Percentiles rank a stretch among this genome's conserved stretches.
phyloP scores from a whole-genome alignment of 2,329 filamentous ascomycete genomes.

The Colletotrichum graminicola region DNA sequence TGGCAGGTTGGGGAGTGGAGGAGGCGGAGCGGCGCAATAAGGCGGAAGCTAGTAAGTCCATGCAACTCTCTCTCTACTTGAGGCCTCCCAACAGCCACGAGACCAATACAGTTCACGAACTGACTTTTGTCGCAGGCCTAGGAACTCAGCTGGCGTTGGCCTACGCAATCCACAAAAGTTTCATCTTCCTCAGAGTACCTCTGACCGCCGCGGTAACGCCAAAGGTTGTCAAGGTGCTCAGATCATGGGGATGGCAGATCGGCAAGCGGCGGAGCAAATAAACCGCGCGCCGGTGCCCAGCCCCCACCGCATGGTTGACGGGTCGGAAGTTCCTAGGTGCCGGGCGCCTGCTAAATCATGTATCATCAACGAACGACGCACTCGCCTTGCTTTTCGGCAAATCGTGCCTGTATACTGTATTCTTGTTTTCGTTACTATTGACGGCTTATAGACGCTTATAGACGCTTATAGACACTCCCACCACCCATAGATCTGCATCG shows the following conservation, averaged over 20 bases:
- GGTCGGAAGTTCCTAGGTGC: slow-evolving; percentile 19
- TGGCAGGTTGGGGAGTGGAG: slow-evolving; percentile 71
- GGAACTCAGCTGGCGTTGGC: slow-evolving; percentile 90
- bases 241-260: slow-evolving; percentile 94
- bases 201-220: slow-evolving; percentile 91
- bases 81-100: slow-evolving; percentile 6
- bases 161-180: slow-evolving; percentile 97
- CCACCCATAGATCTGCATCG: slow-evolving; percentile 34
- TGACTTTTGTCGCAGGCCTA: slow-evolving; percentile 59
- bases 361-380: slow-evolving; percentile 24
- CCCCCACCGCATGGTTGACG: slow-evolving; percentile 14
- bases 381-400: slow-evolving; percentile 23
- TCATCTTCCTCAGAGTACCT: slow-evolving; percentile 96
- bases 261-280: slow-evolving; percentile 68
- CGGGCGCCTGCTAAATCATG: slow-evolving; percentile 20
- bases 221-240: slow-evolving; percentile 90
- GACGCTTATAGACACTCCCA: slow-evolving; percentile 37
- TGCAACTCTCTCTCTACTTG: slow-evolving; percentile 1
- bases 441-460: slow-evolving; percentile 37
- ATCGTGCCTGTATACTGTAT: slow-evolving; percentile 8
- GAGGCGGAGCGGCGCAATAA: slow-evolving; percentile 72
- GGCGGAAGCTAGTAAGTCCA: slow-evolving; percentile 79
- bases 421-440: slow-evolving; percentile 2
- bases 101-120: slow-evolving; percentile 40
- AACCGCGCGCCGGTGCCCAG: slow-evolving; percentile 7